These are phyloP conservation scores for Lentinula lateritia DNA, from an alignment of 768 basidiomycete genomes.

Conservation along the genomic window DNA sequence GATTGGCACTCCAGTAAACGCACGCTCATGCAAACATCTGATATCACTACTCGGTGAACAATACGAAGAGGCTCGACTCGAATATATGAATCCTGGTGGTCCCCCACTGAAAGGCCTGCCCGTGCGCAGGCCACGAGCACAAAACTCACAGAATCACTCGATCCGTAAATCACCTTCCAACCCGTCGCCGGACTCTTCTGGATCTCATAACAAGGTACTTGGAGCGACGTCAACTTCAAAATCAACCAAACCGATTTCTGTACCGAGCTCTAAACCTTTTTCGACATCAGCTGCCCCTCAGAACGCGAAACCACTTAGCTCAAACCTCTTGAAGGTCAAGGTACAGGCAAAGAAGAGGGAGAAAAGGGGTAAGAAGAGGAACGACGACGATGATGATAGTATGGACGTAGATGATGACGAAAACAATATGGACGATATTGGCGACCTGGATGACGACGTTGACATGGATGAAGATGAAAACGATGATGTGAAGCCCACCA, in stretches of 20 bases:
- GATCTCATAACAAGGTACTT: no score
- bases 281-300: neutral
- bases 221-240: neutral
- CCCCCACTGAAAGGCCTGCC: constrained; percentile 11
- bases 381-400: constrained; percentile 1
- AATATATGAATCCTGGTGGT: constrained; percentile 35
- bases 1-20: constrained; percentile 35
- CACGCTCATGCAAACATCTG: constrained; percentile 47
- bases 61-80: constrained; percentile 40
- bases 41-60: constrained; percentile 36
- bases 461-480: neutral
- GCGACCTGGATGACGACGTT: constrained; percentile 10
- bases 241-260: neutral
- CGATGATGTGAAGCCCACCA: constrained; percentile 19
- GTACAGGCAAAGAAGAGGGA: neutral
- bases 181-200: no score
- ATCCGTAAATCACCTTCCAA: neutral
- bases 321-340: neutral
- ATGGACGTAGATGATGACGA: constrained; percentile 2
- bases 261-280: neutral
- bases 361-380: neutral
- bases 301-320: neutral
- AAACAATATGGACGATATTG: constrained; percentile 16
- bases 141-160: neutral
- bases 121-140: neutral